Conservation (phyloP, 306 rosid genomes). For the Mimosa pudica region DNA sequence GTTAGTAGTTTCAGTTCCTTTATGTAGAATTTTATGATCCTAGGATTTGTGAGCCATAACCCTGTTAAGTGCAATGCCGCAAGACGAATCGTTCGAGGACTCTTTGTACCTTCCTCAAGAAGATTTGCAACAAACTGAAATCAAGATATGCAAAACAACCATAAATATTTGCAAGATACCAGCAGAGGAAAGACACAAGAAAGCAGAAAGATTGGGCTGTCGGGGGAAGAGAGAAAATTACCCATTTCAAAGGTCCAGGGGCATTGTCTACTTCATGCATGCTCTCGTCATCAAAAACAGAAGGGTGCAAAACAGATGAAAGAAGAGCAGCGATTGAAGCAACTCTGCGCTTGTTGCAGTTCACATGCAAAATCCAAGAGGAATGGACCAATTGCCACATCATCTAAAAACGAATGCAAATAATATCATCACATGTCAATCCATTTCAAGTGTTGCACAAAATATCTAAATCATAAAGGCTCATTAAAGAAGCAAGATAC, state of each 20-base stretch:
- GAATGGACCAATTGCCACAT: constrained; percentile 90
- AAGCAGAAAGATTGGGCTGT: constrained; percentile 13
- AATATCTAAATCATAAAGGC: neutral
- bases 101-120: constrained; percentile 88
- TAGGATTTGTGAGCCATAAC: constrained; percentile 78
- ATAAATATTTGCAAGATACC: constrained; percentile 20
- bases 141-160: constrained; percentile 31
- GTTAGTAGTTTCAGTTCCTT: constrained; percentile 82
- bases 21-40: constrained; percentile 75
- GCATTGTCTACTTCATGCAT: constrained; percentile 70
- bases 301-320: constrained; percentile 87
- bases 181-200: constrained; percentile 17
- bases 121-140: constrained; percentile 73
- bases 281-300: constrained; percentile 68
- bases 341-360: constrained; percentile 92
- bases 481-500: neutral
- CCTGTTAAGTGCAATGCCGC: constrained; percentile 96
- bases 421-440: constrained; percentile 26
- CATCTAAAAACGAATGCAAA: constrained; percentile 57
- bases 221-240: constrained; percentile 38
- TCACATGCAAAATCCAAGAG: constrained; percentile 89
- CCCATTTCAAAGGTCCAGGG: constrained; percentile 97
- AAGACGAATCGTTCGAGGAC: constrained; percentile 97
- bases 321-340: constrained; percentile 94
- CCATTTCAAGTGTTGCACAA: constrained; percentile 3